These are phyloP conservation scores for Bisporella sp. DNA, from an alignment of 2,329 filamentous ascomycete genomes.

Conservation along the genomic window DNA sequence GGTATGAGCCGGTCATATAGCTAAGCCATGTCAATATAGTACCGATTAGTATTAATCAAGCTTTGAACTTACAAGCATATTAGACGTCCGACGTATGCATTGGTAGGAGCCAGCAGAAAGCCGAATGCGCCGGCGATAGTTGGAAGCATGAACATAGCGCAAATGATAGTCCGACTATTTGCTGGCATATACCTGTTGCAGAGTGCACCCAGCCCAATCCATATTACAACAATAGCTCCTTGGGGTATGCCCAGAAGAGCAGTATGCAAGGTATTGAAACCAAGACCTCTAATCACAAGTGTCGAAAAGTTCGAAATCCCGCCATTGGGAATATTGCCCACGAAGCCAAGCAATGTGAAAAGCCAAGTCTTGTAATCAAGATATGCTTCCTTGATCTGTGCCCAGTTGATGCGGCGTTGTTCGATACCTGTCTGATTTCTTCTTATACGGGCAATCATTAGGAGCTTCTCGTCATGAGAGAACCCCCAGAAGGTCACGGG, in stretches of 20 bases:
- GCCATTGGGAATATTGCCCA: constrained; percentile 47
- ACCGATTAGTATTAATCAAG: too few species aligned
- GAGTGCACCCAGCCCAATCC: constrained; percentile 30
- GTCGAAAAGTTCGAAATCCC: constrained; percentile 44
- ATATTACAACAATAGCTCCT: constrained; percentile 50
- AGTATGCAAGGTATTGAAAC: constrained; percentile 38
- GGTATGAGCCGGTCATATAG: constrained; percentile 25
- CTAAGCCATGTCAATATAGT: neutral
- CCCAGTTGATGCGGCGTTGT: constrained; percentile 39
- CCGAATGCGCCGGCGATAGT: constrained; percentile 21
- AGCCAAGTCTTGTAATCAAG: constrained; percentile 34
- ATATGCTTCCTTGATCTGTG: constrained; percentile 43
- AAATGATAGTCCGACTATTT: neutral
- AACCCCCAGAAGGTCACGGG: constrained; percentile 37
- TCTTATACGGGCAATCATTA: constrained; percentile 39
- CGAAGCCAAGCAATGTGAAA: constrained; percentile 39
- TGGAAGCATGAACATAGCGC: constrained; percentile 18
- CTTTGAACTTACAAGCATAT: constrained; percentile 14
- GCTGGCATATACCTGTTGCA: constrained; percentile 42
- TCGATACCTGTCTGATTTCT: constrained; percentile 49
- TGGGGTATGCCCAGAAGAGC: constrained; percentile 49
- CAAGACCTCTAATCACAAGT: constrained; percentile 49
- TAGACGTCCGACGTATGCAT: constrained; percentile 20
- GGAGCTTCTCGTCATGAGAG: neutral
- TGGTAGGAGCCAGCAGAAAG: too few species aligned